Conservation (phyloP, 2,329 filamentous ascomycete genomes). For the Xylaria sp. region DNA sequence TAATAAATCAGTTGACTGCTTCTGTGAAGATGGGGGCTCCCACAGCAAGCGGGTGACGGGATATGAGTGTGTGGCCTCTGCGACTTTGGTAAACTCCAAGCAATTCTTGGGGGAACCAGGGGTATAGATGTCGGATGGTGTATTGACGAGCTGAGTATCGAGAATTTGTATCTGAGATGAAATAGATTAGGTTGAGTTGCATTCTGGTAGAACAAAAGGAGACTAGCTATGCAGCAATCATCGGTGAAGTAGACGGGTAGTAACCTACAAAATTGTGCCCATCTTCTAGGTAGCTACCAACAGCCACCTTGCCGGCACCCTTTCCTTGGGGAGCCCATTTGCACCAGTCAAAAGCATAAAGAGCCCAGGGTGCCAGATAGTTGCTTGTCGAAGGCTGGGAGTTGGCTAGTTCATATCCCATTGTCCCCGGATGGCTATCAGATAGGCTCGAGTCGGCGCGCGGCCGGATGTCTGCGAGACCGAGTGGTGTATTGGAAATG, state of each 20-base stretch:
- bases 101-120: conserved; percentile 68
- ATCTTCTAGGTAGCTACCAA: conserved; percentile 95
- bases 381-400: conserved; percentile 73
- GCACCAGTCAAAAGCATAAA: conserved; percentile 98
- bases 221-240: not conserved
- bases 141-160: conserved; percentile 72
- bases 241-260: not conserved
- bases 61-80: conserved; percentile 96
- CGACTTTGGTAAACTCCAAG: conserved; percentile 86
- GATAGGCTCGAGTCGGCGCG: conserved; percentile 76
- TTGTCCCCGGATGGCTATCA: conserved; percentile 60
- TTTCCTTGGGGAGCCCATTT: conserved; percentile 84
- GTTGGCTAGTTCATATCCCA: conserved; percentile 61
- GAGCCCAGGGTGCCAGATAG: conserved; percentile 88
- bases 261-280: conserved; percentile 87
- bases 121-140: conserved; percentile 62
- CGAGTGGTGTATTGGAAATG: conserved; percentile 79
- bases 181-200: conserved; percentile 10
- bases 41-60: conserved; percentile 92
- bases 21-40: conserved; percentile 92
- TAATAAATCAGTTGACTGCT: conserved; percentile 89
- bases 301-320: conserved; percentile 83
- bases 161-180: conserved; percentile 83
- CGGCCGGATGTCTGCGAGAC: conserved; percentile 85
- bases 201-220: not conserved